These are phyloP conservation scores for Gastrolobium villosum DNA, from an alignment of 306 rosid species.

Conservation along the genomic window DNA sequence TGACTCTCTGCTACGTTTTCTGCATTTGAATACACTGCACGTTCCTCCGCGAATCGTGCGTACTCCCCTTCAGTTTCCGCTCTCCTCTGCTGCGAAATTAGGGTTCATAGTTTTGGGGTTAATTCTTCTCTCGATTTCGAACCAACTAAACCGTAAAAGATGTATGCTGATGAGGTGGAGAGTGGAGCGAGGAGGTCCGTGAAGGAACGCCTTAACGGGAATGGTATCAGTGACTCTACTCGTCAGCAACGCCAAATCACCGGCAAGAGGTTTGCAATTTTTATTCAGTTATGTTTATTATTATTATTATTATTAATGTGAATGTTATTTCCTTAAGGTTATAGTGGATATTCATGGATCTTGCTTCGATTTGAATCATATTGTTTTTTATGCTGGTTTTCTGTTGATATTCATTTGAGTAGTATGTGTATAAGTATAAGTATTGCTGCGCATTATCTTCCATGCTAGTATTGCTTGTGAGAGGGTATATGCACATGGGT, in stretches of 20 bases:
- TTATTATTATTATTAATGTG: background rate
- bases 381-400: background rate
- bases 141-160: constrained; percentile 46
- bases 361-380: background rate
- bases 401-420: background rate
- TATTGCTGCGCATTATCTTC: background rate
- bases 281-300: background rate
- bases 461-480: background rate
- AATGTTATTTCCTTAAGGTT: background rate
- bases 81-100: constrained; percentile 40
- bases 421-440: background rate
- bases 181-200: constrained; percentile 76
- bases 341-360: background rate
- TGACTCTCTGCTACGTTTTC: constrained; percentile 27
- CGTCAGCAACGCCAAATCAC: constrained; percentile 68
- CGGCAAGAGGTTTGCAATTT: constrained; percentile 80
- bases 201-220: constrained; percentile 90
- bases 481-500: background rate
- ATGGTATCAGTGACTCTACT: constrained; percentile 50
- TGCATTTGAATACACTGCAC: background rate
- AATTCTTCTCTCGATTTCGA: constrained; percentile 6
- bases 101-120: constrained; percentile 53
- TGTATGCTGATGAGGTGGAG: constrained; percentile 97
- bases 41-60: constrained; percentile 17
- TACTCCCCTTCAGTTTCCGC: constrained; percentile 2